These are phyloP conservation scores for Myriosclerotinia scirpicola DNA, from an alignment of 2,329 filamentous ascomycete species.

Conservation along the genomic window DNA sequence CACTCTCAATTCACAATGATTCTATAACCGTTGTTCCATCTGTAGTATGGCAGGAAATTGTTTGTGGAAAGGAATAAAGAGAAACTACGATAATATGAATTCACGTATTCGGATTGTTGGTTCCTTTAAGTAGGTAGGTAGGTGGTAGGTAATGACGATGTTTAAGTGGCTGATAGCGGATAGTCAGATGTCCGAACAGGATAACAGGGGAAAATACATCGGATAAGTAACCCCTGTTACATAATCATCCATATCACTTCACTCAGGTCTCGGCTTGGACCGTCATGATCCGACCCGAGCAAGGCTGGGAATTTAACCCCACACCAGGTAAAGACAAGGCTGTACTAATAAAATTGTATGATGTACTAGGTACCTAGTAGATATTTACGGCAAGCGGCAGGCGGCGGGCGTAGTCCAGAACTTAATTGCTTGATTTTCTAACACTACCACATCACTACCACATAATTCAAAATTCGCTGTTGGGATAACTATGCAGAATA, in stretches of 20 bases:
- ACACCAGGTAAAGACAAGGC: constrained; percentile 9
- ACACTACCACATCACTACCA: background rate
- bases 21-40: background rate
- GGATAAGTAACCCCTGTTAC: background rate
- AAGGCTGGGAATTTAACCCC: background rate
- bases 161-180: background rate
- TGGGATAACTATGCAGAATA: constrained; percentile 27
- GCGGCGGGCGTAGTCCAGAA: background rate
- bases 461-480: background rate
- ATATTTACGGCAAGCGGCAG: too few species aligned
- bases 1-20: background rate
- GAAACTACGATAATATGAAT: background rate
- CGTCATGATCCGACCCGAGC: background rate
- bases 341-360: constrained; percentile 12
- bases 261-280: background rate
- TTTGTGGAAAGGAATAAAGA: constrained; percentile 3
- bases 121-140: background rate
- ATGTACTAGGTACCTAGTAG: background rate
- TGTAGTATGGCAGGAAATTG: background rate
- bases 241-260: background rate
- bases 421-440: constrained; percentile 1
- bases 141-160: background rate
- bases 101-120: background rate
- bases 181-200: background rate
- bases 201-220: background rate